Evolutionary conservation across 2,329 filamentous ascomycete genomes (phyloP), one percentile per base, ranked within the genome.

Genomic region (Cladosporium colombiae): DNA sequence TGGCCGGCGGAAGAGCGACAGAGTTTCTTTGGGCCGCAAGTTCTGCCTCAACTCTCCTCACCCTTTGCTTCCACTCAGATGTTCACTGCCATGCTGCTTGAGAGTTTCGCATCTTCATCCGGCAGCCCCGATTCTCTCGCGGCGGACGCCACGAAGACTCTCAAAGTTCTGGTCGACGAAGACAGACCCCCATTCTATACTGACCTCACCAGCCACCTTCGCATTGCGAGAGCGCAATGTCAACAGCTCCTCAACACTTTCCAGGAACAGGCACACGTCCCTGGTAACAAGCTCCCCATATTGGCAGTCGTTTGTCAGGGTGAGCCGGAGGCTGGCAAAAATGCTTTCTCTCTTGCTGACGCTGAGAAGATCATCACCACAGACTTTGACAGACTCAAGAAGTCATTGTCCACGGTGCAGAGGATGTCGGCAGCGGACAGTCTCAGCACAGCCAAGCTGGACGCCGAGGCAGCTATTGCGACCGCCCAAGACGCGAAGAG

Each of bases 281-380:
- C 91, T 25, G 85, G 88, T 58, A 84, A 85, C 68, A 91, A 89
- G 74, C 81, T 98, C 49, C 94, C 96, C 0, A 85, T 85, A 5
- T 85, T 98, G 56, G 92, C 95, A 25, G 92, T 96, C 2, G 88
- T 99, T 21, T 94, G 97, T 10, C 95, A 99, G 79, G 95, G 95
- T 33, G 94, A 98, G 74, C 84, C 91, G 5, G 91, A 96, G 74
- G 94, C 95, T 40, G 94, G 95, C 0, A 93, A 94, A 11, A 94
- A 89, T 72, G 94, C 95, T 7, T 99, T 99, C 77, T 96, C 93
- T 1, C 85, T 98, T 61, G 81, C 85, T 0, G 92, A 94, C 70
- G 95, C 93, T 0, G 93, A 98, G 71, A 95, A 92, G 78, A 91
- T 96, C 62, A 85, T 97, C 57, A 87, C 84, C 0, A 87, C 91